Evolutionary conservation across 108 stramenopile species (phyloP), one percentile per base, ranked within the genome.

Genomic region (Cyclotella baltica): DNA sequence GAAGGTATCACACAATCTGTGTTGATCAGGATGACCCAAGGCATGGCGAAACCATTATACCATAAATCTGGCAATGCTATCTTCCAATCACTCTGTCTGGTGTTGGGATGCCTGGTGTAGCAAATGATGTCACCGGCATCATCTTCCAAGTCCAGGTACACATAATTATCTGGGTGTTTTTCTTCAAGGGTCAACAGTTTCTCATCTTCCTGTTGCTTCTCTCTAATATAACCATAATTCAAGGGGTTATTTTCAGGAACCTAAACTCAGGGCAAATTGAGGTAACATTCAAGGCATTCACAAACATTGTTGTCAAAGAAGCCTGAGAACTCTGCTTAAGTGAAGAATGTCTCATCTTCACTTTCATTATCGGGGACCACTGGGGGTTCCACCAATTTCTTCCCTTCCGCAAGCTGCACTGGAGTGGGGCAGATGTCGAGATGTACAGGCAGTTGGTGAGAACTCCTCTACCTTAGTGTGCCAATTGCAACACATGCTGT

Each of bases 401-500:
- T 70, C 55, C 69, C 69, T 55, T 70, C 37, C 28, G 43, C 9
- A 55, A 57, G 20, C 43, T 23, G 3, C 36, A 55, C 43, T 37
- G 53, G 55, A 9, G 27, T 57, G 57, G 9, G 23, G 15, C 56
- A 37, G 28, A 53, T 20, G 30, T 25, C 13, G 18, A 57, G 69
- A 11, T 35, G 27, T 57, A 28, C 69, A 66, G 3, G 80, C 36
- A 13, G 23, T 73, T 8, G 83, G 80, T 10, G 61, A 30, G 40
- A 43, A 87, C 77, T 84, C 75, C 64, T 87, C 83, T 15, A 83
- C 37, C 23, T 74, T 56, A 3, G 69, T 71, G 30, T 72, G 35
- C 84, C 84, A 85, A 46, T n/a, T 75, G 79, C 35, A 80, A 35
- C 1, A 87, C 80, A 13, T 81, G 80, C 71, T 87, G 81, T 9